Evolutionary conservation across 2,329 filamentous ascomycete genomes (phyloP).

Genomic region (Stenocarpella maydis): DNA sequence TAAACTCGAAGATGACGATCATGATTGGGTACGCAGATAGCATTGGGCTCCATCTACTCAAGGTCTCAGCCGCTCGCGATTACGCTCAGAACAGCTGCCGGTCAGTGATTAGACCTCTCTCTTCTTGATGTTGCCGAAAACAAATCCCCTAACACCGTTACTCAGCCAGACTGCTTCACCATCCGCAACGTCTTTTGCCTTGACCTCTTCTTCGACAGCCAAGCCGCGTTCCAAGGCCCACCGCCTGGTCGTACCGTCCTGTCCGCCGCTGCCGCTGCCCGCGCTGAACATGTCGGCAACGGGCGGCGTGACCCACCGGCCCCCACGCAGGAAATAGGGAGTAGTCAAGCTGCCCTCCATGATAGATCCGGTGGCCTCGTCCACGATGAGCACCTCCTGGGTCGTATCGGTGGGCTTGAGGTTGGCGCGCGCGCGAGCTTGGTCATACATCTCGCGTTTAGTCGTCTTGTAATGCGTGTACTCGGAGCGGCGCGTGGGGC

Average conservation of each 20-base stretch:
- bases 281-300: constrained; percentile 53
- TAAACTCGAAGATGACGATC: not conserved
- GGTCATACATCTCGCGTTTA: constrained; percentile 73
- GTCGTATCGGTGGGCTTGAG: constrained; percentile 57
- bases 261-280: constrained; percentile 71
- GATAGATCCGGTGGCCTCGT: constrained; percentile 64
- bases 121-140: constrained; percentile 53
- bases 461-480: constrained; percentile 91
- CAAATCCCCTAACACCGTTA: constrained; percentile 85
- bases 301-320: constrained; percentile 82
- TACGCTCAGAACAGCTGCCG: not conserved
- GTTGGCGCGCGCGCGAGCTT: constrained; percentile 68
- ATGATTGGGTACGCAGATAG: not conserved
- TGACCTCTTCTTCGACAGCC: constrained; percentile 71
- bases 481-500: constrained; percentile 57
- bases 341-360: constrained; percentile 90
- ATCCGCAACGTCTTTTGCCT: constrained; percentile 66
- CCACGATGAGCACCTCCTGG: constrained; percentile 80
- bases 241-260: constrained; percentile 81
- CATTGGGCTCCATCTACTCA: not conserved
- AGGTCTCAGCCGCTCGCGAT: not conserved
- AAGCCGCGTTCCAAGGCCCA: constrained; percentile 80
- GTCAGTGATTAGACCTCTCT: not conserved
- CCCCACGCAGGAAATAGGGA: constrained; percentile 78
- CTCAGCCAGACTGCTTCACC: constrained; percentile 89